Base-by-base conservation (phyloP, 768 basidiomycete species). In the Baorangia bicolor region DNA sequence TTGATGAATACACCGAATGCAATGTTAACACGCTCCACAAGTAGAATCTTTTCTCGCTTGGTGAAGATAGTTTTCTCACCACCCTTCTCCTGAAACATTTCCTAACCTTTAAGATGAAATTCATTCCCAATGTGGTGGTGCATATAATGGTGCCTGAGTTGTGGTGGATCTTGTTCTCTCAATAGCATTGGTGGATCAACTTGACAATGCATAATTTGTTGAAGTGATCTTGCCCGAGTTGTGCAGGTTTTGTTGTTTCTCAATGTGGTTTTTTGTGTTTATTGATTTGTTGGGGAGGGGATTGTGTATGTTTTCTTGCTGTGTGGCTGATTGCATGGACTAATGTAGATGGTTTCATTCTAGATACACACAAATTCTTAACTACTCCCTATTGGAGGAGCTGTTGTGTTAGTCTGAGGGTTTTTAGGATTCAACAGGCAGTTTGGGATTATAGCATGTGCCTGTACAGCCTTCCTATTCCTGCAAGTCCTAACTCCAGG, bases 181-280 rank as follows among this genome's bases (percentile, higher is more conserved):
- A 96, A 70, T 82, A 93, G 65, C 87, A 94, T 73, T 85, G 94
- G 44, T 98, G 94, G 94, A 98, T 97, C 73, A 98, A 97, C 74
- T 96, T 94, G 40, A 97, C 94, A 1, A 85, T 98, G 8, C 94
- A 98, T 69, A 97, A 98, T 68, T 71, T 97, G 47, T 86, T 90
- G 69, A 94, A 97, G 74, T 92, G 7, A 75, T 94, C 52, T 73
- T 97, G 35, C 89, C 91, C 2, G 92, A 96, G 67, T 70, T 97
- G 47, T 92, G 94, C 67, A 94, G 94, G 0, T 95, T 97, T 76
- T 98, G 94, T 64, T 94, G 92, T 73, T 97, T 98, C 81, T 95
- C 92, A 25, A 96, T 98, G 94, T 78, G 92, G 18, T 89, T 92
- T 76, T 90, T 97, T 62, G 94, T 97, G 35, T 94, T 97, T 69